Evolutionary conservation across 306 rosid species (phyloP), one percentile per base, ranked within the genome.

Genomic region (Cucurbita ficifolia): DNA sequence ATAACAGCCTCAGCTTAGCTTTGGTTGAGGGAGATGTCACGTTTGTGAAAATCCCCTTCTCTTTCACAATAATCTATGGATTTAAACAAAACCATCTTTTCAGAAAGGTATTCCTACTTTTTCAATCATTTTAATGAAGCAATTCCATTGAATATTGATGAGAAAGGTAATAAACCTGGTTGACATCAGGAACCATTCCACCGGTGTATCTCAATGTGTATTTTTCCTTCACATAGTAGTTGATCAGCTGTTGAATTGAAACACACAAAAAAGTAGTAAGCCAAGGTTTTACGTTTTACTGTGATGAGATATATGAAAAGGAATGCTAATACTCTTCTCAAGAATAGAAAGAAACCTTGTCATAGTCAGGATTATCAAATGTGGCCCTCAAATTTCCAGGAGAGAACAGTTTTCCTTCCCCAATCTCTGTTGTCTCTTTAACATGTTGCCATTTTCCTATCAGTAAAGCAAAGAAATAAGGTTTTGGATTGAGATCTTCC

Each of bases 381-480:
- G 99, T 95, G 39, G 99, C 99, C 82, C 99, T 91, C 89, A 95
- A 82, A 77, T 95, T 95, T 84, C 99, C 99, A 1, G 99, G 99
- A 54, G 99, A 95, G 85, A 95, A 95, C 13, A 95, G 53, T 86
- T 95, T 95, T 84, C 99, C 99, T 80, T 95, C 99, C 42, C 90
- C 81, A 80, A 95, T 89, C 72, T 89, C 92, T 77, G 97, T 84
- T 62, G 99, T 95, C 65, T 91, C 99, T 84, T 95, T 95, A 21
- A 95, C 99, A 80, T 91, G 97, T 71, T 86, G 97, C 99, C 99
- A 91, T 79, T 95, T 95, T 77, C 99, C 99, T 91, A 54, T 62
- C 11, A 4, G 24, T n/a, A 54, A 60, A 72, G 43, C 48, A 57
- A 42, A 65, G 22, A 57, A 33, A 10, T 39, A 42, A 42, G 67